These are phyloP conservation scores for Hibiscus trionum DNA, from an alignment of 345 rosid genomes.

Conservation along the genomic window DNA sequence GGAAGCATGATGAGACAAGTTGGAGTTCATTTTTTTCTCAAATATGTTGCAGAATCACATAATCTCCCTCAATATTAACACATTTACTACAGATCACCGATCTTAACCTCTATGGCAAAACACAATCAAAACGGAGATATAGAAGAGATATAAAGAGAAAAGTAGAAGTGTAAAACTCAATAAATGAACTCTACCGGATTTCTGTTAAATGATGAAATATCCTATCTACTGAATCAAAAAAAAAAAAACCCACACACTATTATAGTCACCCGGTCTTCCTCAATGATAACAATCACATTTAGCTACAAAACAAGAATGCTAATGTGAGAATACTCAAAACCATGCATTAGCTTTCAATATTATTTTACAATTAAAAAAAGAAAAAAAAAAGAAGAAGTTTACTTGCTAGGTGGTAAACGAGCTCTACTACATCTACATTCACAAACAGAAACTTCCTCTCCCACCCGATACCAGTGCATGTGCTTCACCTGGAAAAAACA, in stretches of 20 bases:
- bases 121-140: background rate
- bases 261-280: background rate
- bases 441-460: conserved; percentile 64
- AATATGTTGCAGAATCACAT: background rate
- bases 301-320: background rate
- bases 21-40: background rate
- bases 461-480: conserved; percentile 78
- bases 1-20: background rate
- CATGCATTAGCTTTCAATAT: background rate
- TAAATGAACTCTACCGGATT: background rate
- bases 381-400: conserved; percentile 19
- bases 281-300: background rate
- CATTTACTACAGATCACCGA: background rate
- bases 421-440: conserved; percentile 93
- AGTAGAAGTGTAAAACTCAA: background rate
- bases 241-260: background rate
- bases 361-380: background rate
- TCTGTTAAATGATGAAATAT: background rate
- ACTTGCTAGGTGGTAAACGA: conserved; percentile 89
- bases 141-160: conserved; percentile 2
- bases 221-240: background rate
- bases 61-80: background rate
- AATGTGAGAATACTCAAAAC: background rate
- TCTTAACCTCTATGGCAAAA: background rate
- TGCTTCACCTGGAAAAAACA: conserved; percentile 67